Conservation (phyloP, 192 early-diverging fungal species). For the Chytriomyces confervae region DNA sequence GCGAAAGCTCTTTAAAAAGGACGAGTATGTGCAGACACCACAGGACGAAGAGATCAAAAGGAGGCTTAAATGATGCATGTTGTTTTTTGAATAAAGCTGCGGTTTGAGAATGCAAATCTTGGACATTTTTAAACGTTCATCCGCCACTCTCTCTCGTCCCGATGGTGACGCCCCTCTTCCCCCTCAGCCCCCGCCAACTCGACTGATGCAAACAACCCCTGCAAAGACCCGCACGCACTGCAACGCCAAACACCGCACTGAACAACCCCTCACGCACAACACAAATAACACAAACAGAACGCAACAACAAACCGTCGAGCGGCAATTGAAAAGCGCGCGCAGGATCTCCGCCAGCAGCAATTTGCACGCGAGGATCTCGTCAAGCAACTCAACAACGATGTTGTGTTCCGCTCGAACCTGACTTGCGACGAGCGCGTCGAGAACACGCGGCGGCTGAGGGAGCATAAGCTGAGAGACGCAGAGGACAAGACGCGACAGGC, state of each 20-base stretch:
- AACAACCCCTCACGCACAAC: not conserved
- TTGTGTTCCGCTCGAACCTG: constrained; percentile 45
- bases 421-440: constrained; percentile 55
- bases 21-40: constrained; percentile 31
- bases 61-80: not conserved
- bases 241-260: not conserved
- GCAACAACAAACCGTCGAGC: constrained; percentile 17
- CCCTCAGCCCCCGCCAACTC: not conserved
- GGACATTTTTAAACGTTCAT: not conserved
- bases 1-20: constrained; percentile 22
- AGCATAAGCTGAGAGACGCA: constrained; percentile 38
- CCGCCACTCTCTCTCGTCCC: not conserved
- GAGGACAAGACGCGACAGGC: constrained; percentile 43
- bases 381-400: constrained; percentile 51
- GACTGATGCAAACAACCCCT: no score
- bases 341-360: constrained; percentile 48
- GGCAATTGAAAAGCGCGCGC: constrained; percentile 45
- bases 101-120: not conserved
- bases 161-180: not conserved
- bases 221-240: not conserved
- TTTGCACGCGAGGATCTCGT: constrained; percentile 54
- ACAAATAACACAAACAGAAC: constrained; percentile 3
- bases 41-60: constrained; percentile 5
- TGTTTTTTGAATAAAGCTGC: not conserved
- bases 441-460: constrained; percentile 45